phyloP scores from a whole-genome alignment of 345 rosid genomes.

The Euphorbia peplus region DNA sequence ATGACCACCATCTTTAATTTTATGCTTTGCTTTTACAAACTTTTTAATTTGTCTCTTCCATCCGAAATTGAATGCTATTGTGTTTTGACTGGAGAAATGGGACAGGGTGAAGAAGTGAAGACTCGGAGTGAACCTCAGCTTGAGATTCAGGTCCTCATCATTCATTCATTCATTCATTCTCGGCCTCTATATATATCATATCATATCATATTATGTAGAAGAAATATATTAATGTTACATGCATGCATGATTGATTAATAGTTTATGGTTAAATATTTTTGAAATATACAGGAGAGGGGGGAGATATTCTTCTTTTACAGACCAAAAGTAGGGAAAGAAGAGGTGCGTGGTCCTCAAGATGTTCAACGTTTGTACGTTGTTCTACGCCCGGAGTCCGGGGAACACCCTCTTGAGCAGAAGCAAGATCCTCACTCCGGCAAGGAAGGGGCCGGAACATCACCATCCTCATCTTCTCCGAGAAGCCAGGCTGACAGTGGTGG shows the following conservation, averaged over 20 bases:
- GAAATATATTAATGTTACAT: no score
- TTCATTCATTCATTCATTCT: no score
- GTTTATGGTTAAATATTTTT: no score
- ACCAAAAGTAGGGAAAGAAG: slow-evolving; percentile 67
- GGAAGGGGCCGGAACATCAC: slow-evolving; percentile 33
- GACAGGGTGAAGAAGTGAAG: slow-evolving; percentile 41
- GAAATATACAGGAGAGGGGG: slow-evolving; percentile 63
- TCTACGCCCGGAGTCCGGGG: slow-evolving; percentile 62
- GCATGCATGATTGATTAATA: no score
- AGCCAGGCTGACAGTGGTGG: no score
- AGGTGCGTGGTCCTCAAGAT: slow-evolving; percentile 54
- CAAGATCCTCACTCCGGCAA: slow-evolving; percentile 58
- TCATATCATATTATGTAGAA: no score
- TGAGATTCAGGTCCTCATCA: slow-evolving; percentile 40
- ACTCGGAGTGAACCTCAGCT: slow-evolving; percentile 31
- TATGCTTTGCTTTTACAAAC: no score
- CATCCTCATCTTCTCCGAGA: no score
- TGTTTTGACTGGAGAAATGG: slow-evolving; percentile 33
- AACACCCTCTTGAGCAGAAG: slow-evolving; percentile 49
- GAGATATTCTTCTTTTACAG: slow-evolving; percentile 82
- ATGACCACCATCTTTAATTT: no score
- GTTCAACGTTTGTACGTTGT: slow-evolving; percentile 66
- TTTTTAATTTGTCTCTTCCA: no score
- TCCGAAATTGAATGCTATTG: no score
- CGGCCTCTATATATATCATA: no score